Percentiles rank a stretch among this genome's conserved stretches.
These are phyloP conservation scores for Cyberlindnera meyerae DNA, from an alignment of 805 yeast species.

Conservation along the genomic window DNA sequence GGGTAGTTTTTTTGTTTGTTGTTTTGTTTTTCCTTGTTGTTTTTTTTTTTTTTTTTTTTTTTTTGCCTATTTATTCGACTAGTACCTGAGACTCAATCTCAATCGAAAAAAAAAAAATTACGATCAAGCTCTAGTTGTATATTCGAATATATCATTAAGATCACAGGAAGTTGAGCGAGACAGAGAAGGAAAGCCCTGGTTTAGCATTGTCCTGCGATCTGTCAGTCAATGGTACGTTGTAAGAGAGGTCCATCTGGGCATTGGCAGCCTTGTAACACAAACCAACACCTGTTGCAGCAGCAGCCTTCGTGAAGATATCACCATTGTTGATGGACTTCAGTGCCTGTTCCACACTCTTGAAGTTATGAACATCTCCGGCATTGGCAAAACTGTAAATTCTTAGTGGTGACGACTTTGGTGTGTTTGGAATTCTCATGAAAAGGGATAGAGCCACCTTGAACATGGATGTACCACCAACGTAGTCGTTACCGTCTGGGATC, in stretches of 20 bases:
- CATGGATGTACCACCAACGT: slow-evolving; percentile 53
- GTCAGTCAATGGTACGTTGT: slow-evolving; percentile 48
- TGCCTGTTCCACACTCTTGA: slow-evolving; percentile 15
- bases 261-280: slow-evolving; percentile 46
- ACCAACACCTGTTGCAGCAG: slow-evolving; percentile 48
- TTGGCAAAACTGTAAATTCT: slow-evolving; percentile 57
- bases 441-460: slow-evolving; percentile 47
- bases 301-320: slow-evolving; percentile 29
- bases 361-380: slow-evolving; percentile 46
- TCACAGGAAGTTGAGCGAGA: slow-evolving; percentile 37
- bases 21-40: too few species aligned
- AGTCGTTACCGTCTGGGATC: slow-evolving; percentile 39
- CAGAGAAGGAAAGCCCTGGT: slow-evolving; percentile 54
- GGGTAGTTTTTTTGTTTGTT: too few species aligned
- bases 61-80: too few species aligned
- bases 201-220: slow-evolving; percentile 40
- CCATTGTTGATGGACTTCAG: slow-evolving; percentile 18
- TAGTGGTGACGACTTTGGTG: slow-evolving; percentile 40
- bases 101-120: too few species aligned
- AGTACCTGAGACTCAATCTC: too few species aligned
- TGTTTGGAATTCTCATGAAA: slow-evolving; percentile 50
- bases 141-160: too few species aligned
- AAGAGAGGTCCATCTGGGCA: slow-evolving; percentile 51
- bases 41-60: too few species aligned
- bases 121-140: not conserved